Conservation (phyloP, 495 filamentous ascomycete species). For the Talaromyces borbonicus region DNA sequence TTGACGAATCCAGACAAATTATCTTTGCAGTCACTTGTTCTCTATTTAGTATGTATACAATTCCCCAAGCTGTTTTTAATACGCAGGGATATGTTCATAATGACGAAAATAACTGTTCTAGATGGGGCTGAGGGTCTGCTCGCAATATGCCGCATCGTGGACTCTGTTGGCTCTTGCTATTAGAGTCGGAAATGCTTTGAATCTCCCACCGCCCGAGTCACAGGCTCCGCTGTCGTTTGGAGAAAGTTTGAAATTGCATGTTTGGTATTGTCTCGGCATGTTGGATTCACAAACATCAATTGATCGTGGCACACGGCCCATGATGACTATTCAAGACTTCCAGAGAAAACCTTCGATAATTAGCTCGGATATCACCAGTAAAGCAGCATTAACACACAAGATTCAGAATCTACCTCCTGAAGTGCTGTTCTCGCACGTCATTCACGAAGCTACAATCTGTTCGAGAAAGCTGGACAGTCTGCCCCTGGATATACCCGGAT, state of each 20-base stretch:
- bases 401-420: conserved; percentile 8
- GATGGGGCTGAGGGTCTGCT: conserved; percentile 1
- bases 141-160: neutral
- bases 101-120: neutral
- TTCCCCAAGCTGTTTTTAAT: too few species aligned
- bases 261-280: conserved; percentile 26
- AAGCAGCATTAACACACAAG: neutral
- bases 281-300: conserved; percentile 26
- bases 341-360: neutral
- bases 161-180: neutral
- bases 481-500: neutral
- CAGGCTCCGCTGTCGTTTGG: neutral
- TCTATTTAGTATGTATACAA: conserved; percentile 41
- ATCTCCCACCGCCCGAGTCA: neutral
- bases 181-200: neutral
- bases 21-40: conserved; percentile 46
- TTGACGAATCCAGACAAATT: conserved; percentile 44
- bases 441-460: conserved; percentile 17
- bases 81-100: neutral
- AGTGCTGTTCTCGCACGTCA: conserved; percentile 21
- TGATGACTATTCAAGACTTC: conserved; percentile 16
- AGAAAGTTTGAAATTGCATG: conserved; percentile 11
- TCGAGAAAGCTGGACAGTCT: conserved; percentile 18
- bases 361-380: neutral
- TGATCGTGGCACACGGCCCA: conserved; percentile 29